These are phyloP conservation scores for Leccinum subtestaceum DNA, from an alignment of 768 basidiomycete species.

Conservation along the genomic window DNA sequence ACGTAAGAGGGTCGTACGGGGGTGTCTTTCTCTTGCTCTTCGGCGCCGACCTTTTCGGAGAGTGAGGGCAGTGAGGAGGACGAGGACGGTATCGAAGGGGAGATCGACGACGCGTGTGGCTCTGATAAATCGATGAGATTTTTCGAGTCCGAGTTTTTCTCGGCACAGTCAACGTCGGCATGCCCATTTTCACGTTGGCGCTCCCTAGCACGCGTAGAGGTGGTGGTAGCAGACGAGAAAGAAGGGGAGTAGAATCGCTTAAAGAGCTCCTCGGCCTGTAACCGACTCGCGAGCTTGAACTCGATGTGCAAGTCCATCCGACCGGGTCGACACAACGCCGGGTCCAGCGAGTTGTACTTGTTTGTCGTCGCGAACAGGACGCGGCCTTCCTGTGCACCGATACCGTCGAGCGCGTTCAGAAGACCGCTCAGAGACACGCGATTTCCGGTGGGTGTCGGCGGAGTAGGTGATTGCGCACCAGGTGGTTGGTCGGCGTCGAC, in stretches of 20 bases:
- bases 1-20: slow-evolving; percentile 2
- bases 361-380: slow-evolving; percentile 80
- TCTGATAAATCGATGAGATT: slow-evolving; percentile 22
- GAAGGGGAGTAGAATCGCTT: slow-evolving; percentile 61
- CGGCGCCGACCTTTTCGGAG: slow-evolving; percentile 20
- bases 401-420: slow-evolving; percentile 76
- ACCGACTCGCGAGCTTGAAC: slow-evolving; percentile 69
- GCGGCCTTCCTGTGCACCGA: slow-evolving; percentile 79
- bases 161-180: neutral
- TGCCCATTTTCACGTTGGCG: neutral
- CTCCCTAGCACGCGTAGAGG: neutral
- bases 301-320: slow-evolving; percentile 80
- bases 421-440: slow-evolving; percentile 70
- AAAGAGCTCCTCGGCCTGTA: slow-evolving; percentile 66
- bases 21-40: neutral
- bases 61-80: neutral
- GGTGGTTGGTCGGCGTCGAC: slow-evolving; percentile 8
- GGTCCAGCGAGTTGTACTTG: slow-evolving; percentile 64
- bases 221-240: neutral
- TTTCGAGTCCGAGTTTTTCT: neutral
- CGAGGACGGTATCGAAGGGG: neutral
- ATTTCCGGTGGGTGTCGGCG: slow-evolving; percentile 16
- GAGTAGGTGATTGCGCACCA: slow-evolving; percentile 11
- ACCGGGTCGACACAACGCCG: slow-evolving; percentile 73
- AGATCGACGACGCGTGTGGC: neutral